These are phyloP conservation scores for Teunomyces funiuensis DNA, from an alignment of 805 yeast genomes.

Conservation along the genomic window DNA sequence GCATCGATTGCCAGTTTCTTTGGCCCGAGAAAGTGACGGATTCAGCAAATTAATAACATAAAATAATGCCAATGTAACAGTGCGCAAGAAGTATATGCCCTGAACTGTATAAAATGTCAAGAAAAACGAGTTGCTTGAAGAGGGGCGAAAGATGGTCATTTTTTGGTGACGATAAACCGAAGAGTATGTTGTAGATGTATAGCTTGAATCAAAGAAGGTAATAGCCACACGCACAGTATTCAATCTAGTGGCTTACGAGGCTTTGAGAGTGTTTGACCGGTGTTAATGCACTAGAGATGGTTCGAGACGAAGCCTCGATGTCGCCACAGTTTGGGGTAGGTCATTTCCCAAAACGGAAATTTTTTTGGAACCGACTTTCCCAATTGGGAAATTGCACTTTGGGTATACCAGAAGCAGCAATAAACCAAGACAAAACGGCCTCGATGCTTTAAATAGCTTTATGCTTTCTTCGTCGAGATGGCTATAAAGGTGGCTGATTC, in stretches of 20 bases:
- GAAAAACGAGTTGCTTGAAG: neutral
- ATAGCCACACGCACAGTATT: no score
- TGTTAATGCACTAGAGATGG: no score
- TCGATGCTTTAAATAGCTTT: neutral
- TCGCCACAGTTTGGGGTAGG: no score
- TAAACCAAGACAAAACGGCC: slow-evolving; percentile 1
- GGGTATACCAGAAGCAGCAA: slow-evolving; percentile 6
- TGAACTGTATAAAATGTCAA: neutral
- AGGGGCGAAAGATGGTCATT: no score
- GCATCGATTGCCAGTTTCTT: slow-evolving; percentile 50
- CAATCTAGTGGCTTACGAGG: no score
- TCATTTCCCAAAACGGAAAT: slow-evolving; percentile 9
- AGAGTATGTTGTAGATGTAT: no score
- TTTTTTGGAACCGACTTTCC: slow-evolving; percentile 2
- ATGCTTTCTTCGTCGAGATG: neutral
- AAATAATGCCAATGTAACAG: neutral
- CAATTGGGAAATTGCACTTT: slow-evolving; percentile 2
- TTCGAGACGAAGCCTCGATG: no score
- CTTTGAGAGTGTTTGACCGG: no score
- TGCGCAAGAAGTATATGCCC: neutral
- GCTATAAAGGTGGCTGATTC: neutral
- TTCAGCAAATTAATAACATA: slow-evolving; percentile 3
- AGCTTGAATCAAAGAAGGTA: no score
- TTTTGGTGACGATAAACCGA: no score
- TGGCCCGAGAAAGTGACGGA: slow-evolving; percentile 28